Conservation (phyloP, 805 yeast genomes). For the Wickerhamomyces silvicola region DNA sequence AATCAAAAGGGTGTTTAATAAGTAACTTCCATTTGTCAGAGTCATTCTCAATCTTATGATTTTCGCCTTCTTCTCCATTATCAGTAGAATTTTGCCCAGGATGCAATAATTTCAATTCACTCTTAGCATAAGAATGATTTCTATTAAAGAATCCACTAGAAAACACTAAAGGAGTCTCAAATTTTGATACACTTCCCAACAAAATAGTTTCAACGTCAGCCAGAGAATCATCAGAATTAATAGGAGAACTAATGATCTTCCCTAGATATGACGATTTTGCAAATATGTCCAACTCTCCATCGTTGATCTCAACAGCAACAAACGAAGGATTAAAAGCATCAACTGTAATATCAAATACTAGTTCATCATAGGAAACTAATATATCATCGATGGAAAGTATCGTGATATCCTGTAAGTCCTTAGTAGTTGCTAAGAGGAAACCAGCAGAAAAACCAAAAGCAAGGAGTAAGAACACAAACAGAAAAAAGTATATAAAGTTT, state of each 20-base stretch:
- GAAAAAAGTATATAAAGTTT: constrained; percentile 28
- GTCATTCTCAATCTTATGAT: constrained; percentile 25
- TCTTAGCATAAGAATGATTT: constrained; percentile 49
- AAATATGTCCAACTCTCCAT: constrained; percentile 77
- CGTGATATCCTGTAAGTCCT: constrained; percentile 65
- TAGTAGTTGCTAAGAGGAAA: constrained; percentile 77
- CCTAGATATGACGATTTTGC: constrained; percentile 56
- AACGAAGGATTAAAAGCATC: constrained; percentile 88
- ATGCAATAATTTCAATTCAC: constrained; percentile 62
- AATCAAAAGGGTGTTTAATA: constrained; percentile 74
- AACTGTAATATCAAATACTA: constrained; percentile 70
- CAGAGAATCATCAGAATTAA: constrained; percentile 8
- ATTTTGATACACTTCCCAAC: constrained; percentile 57
- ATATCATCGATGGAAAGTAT: constrained; percentile 62
- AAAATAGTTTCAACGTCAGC: constrained; percentile 50
- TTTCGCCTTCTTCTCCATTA: constrained; percentile 18
- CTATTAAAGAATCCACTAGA: constrained; percentile 72
- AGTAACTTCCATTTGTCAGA: constrained; percentile 65
- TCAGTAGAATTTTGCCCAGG: constrained; percentile 51
- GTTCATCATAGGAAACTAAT: constrained; percentile 75
- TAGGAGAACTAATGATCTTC: constrained; percentile 6
- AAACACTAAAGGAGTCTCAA: constrained; percentile 71
- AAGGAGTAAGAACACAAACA: constrained; percentile 40
- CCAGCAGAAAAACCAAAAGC: constrained; percentile 77
- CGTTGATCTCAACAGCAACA: constrained; percentile 53